Conservation (phyloP, 495 filamentous ascomycete species). For the Daldinia vernicosa region DNA sequence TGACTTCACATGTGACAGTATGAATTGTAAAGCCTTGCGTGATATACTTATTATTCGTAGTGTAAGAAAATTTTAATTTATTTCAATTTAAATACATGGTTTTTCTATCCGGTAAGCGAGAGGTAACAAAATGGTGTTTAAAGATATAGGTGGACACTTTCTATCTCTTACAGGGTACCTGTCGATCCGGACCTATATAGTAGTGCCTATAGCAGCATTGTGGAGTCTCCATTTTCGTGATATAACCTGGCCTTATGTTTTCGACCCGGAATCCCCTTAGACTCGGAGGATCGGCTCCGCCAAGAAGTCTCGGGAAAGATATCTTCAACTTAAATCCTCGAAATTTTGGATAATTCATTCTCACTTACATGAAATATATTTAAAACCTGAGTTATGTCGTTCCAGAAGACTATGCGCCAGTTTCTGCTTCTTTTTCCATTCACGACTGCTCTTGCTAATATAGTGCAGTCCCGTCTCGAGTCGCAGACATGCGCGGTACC, state of each 20-base stretch:
- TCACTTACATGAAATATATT: neutral
- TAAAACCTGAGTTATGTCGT: neutral
- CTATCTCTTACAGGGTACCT: neutral
- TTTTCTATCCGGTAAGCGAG: neutral
- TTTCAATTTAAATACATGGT: conserved; percentile 6
- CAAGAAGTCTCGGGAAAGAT: conserved; percentile 7
- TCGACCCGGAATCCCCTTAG: conserved; percentile 15
- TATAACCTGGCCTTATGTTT: conserved; percentile 3
- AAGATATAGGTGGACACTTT: neutral
- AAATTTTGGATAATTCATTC: neutral
- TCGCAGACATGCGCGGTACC: conserved; percentile 10
- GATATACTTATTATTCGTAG: neutral
- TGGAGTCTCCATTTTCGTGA: conserved; percentile 2
- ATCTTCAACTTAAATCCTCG: conserved; percentile 3
- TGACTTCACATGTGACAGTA: no score
- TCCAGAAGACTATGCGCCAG: neutral
- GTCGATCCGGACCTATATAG: conserved; percentile 1
- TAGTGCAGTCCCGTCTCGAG: neutral
- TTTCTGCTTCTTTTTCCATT: conserved; percentile 11
- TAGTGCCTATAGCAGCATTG: neutral
- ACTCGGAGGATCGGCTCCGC: conserved; percentile 37
- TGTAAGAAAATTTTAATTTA: neutral
- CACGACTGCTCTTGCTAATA: conserved; percentile 1
- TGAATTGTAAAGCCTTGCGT: no score
- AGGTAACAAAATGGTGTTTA: neutral